Evolutionary conservation across 495 filamentous ascomycete species (phyloP).

Genomic region (Penicillium pancosmium): DNA sequence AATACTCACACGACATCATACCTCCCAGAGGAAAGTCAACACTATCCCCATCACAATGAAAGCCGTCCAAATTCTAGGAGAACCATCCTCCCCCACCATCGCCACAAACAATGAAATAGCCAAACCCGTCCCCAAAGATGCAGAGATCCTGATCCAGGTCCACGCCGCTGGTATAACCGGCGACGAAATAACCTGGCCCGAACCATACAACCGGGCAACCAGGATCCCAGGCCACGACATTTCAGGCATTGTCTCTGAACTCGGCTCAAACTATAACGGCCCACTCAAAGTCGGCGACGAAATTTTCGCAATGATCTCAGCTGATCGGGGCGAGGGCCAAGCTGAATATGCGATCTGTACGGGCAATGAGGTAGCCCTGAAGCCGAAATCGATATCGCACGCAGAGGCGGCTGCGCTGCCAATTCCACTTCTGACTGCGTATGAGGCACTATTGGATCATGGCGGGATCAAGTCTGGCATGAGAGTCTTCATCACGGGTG

Average conservation of each 20-base stretch:
- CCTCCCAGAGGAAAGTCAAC: not conserved
- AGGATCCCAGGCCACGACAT: constrained; percentile 17
- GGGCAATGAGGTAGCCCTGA: constrained; percentile 5
- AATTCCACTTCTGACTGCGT: constrained; percentile 13
- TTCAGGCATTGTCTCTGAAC: constrained; percentile 7
- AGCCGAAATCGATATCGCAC: constrained; percentile 10
- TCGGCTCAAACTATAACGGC: constrained; percentile 10
- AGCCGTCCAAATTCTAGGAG: constrained; percentile 15
- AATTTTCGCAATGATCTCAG: constrained; percentile 3
- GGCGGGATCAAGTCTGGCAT: constrained; percentile 3
- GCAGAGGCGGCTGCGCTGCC: constrained; percentile 10
- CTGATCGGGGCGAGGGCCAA: constrained; percentile 9
- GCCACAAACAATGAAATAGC: constrained; percentile 8
- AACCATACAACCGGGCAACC: constrained; percentile 4
- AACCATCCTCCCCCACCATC: constrained; percentile 9
- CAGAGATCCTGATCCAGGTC: constrained; percentile 10
- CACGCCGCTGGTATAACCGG: constrained; percentile 14
- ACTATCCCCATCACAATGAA: constrained; percentile 7
- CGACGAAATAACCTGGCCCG: constrained; percentile 13
- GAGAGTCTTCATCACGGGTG: constrained; percentile 9
- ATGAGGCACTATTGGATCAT: constrained; percentile 11
- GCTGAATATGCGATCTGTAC: constrained; percentile 12
- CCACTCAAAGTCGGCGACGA: constrained; percentile 7
- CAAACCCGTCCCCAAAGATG: constrained; percentile 1
- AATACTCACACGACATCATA: not conserved